Conservation (phyloP, 352 stramenopile species). For the Globisporangium orthogonon region DNA sequence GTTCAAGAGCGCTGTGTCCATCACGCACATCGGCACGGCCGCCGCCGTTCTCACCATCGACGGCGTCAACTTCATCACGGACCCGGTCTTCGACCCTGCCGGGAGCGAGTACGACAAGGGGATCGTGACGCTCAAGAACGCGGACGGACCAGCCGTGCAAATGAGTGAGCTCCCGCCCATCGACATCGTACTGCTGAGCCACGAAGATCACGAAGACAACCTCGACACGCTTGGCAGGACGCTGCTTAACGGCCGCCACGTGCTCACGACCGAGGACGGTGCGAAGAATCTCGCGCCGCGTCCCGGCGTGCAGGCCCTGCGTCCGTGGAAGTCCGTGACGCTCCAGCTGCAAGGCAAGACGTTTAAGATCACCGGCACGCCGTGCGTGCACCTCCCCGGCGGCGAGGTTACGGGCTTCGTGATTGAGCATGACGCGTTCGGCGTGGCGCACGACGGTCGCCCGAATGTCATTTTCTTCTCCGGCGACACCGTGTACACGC, state of each 20-base stretch:
- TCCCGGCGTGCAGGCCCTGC: constrained; percentile 24
- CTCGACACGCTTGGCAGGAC: constrained; percentile 25
- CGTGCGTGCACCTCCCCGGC: constrained; percentile 25
- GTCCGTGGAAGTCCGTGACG: constrained; percentile 21
- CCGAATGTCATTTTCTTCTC: constrained; percentile 35
- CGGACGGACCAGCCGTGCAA: too few relatives aligned
- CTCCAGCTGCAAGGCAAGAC: constrained; percentile 22
- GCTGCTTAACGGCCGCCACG: constrained; percentile 31
- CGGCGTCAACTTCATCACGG: constrained; percentile 33
- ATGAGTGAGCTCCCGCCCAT: constrained; percentile 17
- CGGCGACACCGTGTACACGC: constrained; percentile 30
- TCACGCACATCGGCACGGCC: constrained; percentile 34
- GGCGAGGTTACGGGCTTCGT: constrained; percentile 32
- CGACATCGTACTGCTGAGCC: constrained; percentile 26
- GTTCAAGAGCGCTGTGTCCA: constrained; percentile 26
- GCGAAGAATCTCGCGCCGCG: constrained; percentile 33
- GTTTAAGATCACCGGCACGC: constrained; percentile 38
- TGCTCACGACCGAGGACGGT: constrained; percentile 29
- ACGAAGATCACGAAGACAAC: constrained; percentile 37
- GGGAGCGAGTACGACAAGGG: constrained; percentile 13
- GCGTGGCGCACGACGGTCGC: constrained; percentile 18
- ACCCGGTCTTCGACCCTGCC: constrained; percentile 23
- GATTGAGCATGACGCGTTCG: constrained; percentile 26
- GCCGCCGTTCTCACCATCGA: constrained; percentile 32
- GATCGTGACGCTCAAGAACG: too few relatives aligned